These are phyloP conservation scores for Poterioochromonas sp. DNA, from an alignment of 352 stramenopile species.

Conservation along the genomic window DNA sequence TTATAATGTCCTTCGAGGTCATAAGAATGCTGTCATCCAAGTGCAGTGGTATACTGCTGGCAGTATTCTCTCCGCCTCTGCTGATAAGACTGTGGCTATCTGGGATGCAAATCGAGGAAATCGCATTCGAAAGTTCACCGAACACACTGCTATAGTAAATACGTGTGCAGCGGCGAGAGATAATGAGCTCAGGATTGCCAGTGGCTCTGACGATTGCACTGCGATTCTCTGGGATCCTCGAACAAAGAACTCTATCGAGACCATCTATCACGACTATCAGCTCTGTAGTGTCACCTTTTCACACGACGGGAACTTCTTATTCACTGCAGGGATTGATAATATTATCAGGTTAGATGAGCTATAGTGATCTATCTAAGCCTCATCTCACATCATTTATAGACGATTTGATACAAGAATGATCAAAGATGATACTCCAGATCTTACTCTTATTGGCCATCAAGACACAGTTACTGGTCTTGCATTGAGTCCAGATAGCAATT, in stretches of 20 bases:
- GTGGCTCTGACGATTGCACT: constrained; percentile 76
- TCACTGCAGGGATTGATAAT: constrained; percentile 81
- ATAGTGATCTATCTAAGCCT: not conserved
- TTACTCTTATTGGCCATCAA: constrained; percentile 67
- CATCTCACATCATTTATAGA: constrained; percentile 43
- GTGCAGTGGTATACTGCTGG: constrained; percentile 74
- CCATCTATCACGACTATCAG: constrained; percentile 71
- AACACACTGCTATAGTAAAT: constrained; percentile 76
- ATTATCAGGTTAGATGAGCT: constrained; percentile 53
- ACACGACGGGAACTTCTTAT: constrained; percentile 68
- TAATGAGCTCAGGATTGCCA: constrained; percentile 65
- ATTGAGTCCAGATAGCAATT: constrained; percentile 80
- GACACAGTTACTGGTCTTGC: constrained; percentile 86
- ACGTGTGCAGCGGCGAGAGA: constrained; percentile 70
- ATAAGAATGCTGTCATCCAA: constrained; percentile 90
- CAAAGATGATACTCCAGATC: constrained; percentile 44
- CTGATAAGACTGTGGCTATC: constrained; percentile 78
- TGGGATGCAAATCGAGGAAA: constrained; percentile 57
- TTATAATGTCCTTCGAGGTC: constrained; percentile 78
- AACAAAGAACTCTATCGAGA: constrained; percentile 61
- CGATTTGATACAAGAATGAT: constrained; percentile 73
- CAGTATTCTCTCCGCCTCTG: constrained; percentile 73
- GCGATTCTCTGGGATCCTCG: constrained; percentile 75
- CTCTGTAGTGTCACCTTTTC: constrained; percentile 65
- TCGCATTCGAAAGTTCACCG: constrained; percentile 67